Evolutionary conservation across 2,329 filamentous ascomycete genomes (phyloP).

Genomic region (Alternaria sp.): DNA sequence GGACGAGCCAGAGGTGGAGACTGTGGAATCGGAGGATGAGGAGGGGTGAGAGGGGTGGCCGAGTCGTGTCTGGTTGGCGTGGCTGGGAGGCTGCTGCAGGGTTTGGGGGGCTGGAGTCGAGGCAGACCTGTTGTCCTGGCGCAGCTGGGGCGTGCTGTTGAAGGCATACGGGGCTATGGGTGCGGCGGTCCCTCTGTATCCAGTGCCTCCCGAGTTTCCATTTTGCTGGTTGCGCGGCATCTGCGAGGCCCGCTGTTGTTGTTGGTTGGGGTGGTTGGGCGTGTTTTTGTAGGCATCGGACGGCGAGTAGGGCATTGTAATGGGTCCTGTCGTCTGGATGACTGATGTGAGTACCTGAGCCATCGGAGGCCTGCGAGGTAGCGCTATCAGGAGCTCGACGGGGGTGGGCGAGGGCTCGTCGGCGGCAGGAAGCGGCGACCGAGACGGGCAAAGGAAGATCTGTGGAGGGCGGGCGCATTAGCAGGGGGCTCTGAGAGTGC

Average conservation of each 20-base stretch:
- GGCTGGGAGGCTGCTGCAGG: constrained; percentile 36
- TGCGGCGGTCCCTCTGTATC: constrained; percentile 52
- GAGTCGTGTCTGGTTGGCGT: constrained; percentile 34
- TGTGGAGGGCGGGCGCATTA: constrained; percentile 24
- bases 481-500: constrained; percentile 15
- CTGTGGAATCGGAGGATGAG: constrained; percentile 51
- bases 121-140: constrained; percentile 62
- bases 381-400: constrained; percentile 27
- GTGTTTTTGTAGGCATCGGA: constrained; percentile 55
- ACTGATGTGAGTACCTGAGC: constrained; percentile 57
- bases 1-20: constrained; percentile 59
- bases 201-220: constrained; percentile 46
- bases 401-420: constrained; percentile 21
- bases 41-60: constrained; percentile 49
- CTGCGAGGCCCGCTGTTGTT: constrained; percentile 49
- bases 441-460: constrained; percentile 22
- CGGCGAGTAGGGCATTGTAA: constrained; percentile 59
- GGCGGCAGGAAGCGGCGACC: constrained; percentile 21
- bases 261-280: constrained; percentile 45
- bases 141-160: constrained; percentile 60
- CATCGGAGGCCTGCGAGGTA: constrained; percentile 43
- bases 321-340: constrained; percentile 54
- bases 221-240: constrained; percentile 54
- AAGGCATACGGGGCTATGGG: constrained; percentile 60
- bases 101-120: constrained; percentile 59